Percentiles rank a stretch among this genome's conserved stretches.
These are phyloP conservation scores for Russula earlei DNA, from an alignment of 768 basidiomycete species.

Conservation along the genomic window DNA sequence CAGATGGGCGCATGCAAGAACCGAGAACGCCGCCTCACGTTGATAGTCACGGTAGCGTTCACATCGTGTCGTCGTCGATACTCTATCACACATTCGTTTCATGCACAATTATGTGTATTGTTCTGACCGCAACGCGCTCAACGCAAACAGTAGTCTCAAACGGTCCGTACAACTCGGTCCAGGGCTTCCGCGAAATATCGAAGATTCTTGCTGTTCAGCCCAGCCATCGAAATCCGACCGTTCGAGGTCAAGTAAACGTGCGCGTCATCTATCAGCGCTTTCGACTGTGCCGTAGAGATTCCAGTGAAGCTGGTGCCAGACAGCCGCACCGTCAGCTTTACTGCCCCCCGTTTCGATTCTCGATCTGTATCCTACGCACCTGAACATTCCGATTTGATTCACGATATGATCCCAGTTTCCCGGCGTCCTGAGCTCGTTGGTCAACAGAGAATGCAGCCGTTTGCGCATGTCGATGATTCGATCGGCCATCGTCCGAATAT, in stretches of 20 bases:
- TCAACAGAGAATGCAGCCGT: constrained; percentile 64
- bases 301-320: constrained; percentile 65
- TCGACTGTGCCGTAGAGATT: constrained; percentile 54
- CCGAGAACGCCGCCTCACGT: background rate
- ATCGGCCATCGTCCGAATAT: constrained; percentile 87
- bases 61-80: too few species aligned
- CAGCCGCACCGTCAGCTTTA: constrained; percentile 15
- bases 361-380: constrained; percentile 35
- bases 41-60: too few species aligned
- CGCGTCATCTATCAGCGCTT: constrained; percentile 55
- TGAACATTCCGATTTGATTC: constrained; percentile 97
- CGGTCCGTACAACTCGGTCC: constrained; percentile 54
- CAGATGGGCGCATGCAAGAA: background rate
- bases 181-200: constrained; percentile 60
- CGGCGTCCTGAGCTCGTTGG: constrained; percentile 73
- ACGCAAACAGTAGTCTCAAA: constrained; percentile 6
- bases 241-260: constrained; percentile 84
- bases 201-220: constrained; percentile 75
- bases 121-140: background rate
- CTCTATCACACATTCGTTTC: too few species aligned
- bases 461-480: constrained; percentile 89
- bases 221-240: constrained; percentile 93
- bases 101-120: background rate
- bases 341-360: background rate
- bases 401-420: constrained; percentile 95